Base-by-base conservation (phyloP, 148 eudicot species). In the Camellia granthamiana region DNA sequence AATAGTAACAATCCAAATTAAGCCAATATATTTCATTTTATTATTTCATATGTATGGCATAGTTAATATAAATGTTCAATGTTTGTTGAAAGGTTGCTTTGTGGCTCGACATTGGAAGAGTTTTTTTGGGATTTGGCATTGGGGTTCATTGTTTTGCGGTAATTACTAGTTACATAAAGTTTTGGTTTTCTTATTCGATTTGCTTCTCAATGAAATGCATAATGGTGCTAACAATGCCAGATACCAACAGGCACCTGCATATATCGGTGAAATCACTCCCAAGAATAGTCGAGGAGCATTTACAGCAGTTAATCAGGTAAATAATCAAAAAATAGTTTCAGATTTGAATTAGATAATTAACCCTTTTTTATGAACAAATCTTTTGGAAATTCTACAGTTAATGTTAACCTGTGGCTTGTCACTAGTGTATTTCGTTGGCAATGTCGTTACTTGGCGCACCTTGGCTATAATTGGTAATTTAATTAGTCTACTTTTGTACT, bases 181-280 rank as follows among this genome's bases (percentile, higher is more conserved):
- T 47, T 47, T 47, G 51, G 7, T 21, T 72, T 13, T 54, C 61
- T 5, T 10, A 52, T 72, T 21, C 54, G 76, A 55, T 75, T 6
- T n/a, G 5, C 7, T 52, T 56, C 6, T 11, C 58, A 12, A 46
- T 63, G 41, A 5, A 12, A 14, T n/a, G 58, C 42, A 6, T 60
- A 6, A 38, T 49, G 18, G 2, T 5, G 2, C 77, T 61, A 7
- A 68, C 38, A 70, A 62, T 23, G 64, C 18, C 8, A 49, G 38
- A 49, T 23, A 11, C 19, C 30, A 68, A 81, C 84, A 90, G 93
- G 82, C 77, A 78, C 89, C 91, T 3, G 81, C 88, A 46, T 90
- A 89, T 74, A 68, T 90, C 11, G 89, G 89, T 5, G 93, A 90
- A 78, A 86, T 90, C 18, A 60, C 91, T 43, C 93, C 93, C 49